A percentile compares a stretch with the other conserved stretches of the same genome.
These are phyloP conservation scores for Ustilago sp. DNA, from an alignment of 1,284 basidiomycete genomes.

Conservation along the genomic window DNA sequence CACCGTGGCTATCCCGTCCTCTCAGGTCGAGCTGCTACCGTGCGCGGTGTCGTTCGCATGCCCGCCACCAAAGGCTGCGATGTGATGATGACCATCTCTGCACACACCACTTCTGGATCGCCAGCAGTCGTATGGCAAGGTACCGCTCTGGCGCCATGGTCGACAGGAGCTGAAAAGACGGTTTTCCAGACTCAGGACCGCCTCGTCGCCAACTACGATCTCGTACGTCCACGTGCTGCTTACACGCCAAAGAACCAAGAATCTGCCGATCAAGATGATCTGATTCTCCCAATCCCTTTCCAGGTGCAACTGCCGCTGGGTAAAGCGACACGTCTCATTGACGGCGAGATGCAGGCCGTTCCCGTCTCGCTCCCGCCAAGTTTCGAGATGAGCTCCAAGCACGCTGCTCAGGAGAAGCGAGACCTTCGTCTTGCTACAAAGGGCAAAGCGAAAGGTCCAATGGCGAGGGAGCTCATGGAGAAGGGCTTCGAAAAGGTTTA, in stretches of 20 bases:
- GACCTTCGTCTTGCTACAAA: constrained; percentile 52
- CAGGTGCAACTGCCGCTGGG: constrained; percentile 59
- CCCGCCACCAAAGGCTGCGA: constrained; percentile 49
- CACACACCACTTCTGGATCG: constrained; percentile 59
- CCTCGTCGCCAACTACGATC: constrained; percentile 46
- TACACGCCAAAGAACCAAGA: constrained; percentile 49
- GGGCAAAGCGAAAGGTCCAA: constrained; percentile 42
- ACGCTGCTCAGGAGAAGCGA: constrained; percentile 48
- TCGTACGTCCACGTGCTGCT: constrained; percentile 38
- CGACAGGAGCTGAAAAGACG: constrained; percentile 46
- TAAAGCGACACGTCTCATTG: constrained; percentile 55
- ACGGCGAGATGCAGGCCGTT: constrained; percentile 58
- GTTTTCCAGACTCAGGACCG: constrained; percentile 57
- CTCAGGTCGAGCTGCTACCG: constrained; percentile 47
- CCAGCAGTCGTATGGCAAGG: constrained; percentile 64
- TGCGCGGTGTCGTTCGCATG: constrained; percentile 56
- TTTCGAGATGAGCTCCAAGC: constrained; percentile 62
- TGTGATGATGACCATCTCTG: constrained; percentile 60
- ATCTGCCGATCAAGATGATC: constrained; percentile 51
- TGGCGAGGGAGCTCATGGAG: constrained; percentile 55
- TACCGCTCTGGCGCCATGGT: constrained; percentile 53
- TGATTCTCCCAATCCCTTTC: constrained; percentile 57
- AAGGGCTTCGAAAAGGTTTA: constrained; percentile 58
- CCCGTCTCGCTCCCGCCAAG: constrained; percentile 61
- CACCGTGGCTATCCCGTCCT: constrained; percentile 59